Evolutionary conservation across 306 rosid species (phyloP), one percentile per base, ranked within the genome.

Genomic region (Quercus robur): DNA sequence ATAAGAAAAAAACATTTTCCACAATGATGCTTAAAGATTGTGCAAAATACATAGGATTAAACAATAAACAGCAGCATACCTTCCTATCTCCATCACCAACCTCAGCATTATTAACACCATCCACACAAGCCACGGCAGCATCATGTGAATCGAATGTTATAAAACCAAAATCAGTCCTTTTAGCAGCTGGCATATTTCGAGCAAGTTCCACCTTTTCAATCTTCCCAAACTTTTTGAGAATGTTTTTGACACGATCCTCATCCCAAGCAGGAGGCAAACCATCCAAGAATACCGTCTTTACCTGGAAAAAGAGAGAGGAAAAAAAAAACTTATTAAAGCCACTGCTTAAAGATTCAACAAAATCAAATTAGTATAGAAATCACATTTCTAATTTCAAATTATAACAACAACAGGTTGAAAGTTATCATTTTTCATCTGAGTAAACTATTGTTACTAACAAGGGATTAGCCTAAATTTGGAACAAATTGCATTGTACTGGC

Each of bases 261-360:
- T 68, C 72, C 72, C 72, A 68, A 33, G 52, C 72, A 35, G 72
- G 72, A 68, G 72, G 72, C 72, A 68, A 68, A 68, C 72, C 26
- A 68, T 68, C 72, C n/a, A 68, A 28, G 72, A 68, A 68, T 68
- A 68, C 72, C 4, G 72, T 68, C 52, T 23, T 68, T 35, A 68
- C 72, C 52, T 68, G 26, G 52, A 35, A 68, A 68, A 68, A 11
- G 46, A 41, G 12, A 41, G 72, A 14, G 17, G 2, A 10, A 33
- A 19, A 46, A 68, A 19, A 19, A 46, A 67, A 9, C 35, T 1
- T 10, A 11, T 19, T 33, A 35, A 8, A 35, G 20, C 72, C 26
- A 4, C 26, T 35, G 72, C 72, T 33, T 18, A 33, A 10, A 67
- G 52, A 17, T 35, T 66, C 72, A 35, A 67, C 21, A 33, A 4